Percentiles rank a stretch among this genome's conserved stretches.
Evolutionary conservation across 176 grass and related monocot genomes (phyloP).

Genomic region (Chloris gayana): DNA sequence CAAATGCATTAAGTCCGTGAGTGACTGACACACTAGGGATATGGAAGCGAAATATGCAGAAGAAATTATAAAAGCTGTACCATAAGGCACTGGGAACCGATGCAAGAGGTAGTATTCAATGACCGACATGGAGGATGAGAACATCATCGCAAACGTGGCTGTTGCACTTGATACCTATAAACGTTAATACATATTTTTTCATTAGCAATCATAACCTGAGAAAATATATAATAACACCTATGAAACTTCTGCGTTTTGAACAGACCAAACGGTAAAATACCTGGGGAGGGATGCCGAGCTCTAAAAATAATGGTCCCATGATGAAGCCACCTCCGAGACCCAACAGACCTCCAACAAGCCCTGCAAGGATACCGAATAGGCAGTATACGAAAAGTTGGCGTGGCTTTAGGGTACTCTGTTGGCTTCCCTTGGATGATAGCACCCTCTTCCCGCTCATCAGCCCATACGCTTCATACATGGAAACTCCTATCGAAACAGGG

Average conservation of each 20-base stretch:
- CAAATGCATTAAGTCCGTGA: neutral
- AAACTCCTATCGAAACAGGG: constrained; percentile 61
- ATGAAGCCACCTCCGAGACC: constrained; percentile 86
- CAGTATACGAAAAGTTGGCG: constrained; percentile 60
- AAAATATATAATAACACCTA: too few species aligned
- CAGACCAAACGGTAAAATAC: constrained; percentile 25
- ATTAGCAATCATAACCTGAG: too few species aligned
- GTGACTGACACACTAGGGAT: too few species aligned
- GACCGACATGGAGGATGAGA: constrained; percentile 83
- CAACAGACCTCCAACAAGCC: constrained; percentile 60
- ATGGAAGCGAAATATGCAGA: neutral
- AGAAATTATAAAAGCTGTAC: constrained; percentile 22
- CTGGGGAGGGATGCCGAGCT: constrained; percentile 79
- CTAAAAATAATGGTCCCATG: constrained; percentile 79
- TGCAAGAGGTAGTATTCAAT: constrained; percentile 79
- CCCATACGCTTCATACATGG: constrained; percentile 56
- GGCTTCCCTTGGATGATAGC: constrained; percentile 57
- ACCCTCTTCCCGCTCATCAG: constrained; percentile 57
- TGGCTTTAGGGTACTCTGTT: constrained; percentile 38
- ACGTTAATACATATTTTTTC: too few species aligned
- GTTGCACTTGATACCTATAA: constrained; percentile 77
- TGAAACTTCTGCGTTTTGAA: too few species aligned
- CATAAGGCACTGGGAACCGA: constrained; percentile 70
- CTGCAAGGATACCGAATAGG: constrained; percentile 53
- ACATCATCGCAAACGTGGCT: constrained; percentile 89